Evolutionary conservation across 2,329 filamentous ascomycete genomes (phyloP), one percentile per base, ranked within the genome.

Genomic region (Elsinoe ampelina): DNA sequence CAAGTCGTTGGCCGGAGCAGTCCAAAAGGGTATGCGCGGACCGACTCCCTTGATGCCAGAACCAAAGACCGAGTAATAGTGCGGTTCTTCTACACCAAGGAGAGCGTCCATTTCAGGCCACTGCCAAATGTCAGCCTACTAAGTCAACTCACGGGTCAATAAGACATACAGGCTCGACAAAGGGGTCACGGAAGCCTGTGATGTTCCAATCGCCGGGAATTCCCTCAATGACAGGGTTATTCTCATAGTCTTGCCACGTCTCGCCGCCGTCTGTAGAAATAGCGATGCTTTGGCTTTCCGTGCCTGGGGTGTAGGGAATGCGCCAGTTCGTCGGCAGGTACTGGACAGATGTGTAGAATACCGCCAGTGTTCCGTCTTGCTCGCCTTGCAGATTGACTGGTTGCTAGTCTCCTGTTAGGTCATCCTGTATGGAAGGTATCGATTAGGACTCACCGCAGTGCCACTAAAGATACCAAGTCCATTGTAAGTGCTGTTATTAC

Each of bases 391-490:
- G 64, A 11, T 77, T 78, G 6, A 77, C 73, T 1, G 78, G 74
- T 59, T 75, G 72, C 52, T 55, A 15, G 3, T 6, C 1, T 2
- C 1, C 13, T n/a, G 22, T 55, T 38, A 55, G 52, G 34, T 7
- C 2, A 39, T 39, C n/a, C 11, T 11, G 7, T 19, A 26, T 35
- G 20, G 34, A 3, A 38, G 7, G 41, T n/a, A 39, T 2, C 10
- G 20, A 45, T 10, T 6, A 19, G 26, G 12, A 55, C 52, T 42
- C 2, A 43, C 52, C 3, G 72, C 71, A 36, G 75, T 77, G 2
- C 78, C 78, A 3, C 74, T 77, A 63, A 80, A 80, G 32, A 80
- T 75, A 0, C 78, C 77, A 11, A 79, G 68, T 1, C 73, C 70
- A 57, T 80, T 75, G 62, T 80, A 80, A 6, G 68, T 66, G 39